Evolutionary conservation across 2,329 filamentous ascomycete genomes (phyloP).

Genomic region (Fusarium agapanthi): DNA sequence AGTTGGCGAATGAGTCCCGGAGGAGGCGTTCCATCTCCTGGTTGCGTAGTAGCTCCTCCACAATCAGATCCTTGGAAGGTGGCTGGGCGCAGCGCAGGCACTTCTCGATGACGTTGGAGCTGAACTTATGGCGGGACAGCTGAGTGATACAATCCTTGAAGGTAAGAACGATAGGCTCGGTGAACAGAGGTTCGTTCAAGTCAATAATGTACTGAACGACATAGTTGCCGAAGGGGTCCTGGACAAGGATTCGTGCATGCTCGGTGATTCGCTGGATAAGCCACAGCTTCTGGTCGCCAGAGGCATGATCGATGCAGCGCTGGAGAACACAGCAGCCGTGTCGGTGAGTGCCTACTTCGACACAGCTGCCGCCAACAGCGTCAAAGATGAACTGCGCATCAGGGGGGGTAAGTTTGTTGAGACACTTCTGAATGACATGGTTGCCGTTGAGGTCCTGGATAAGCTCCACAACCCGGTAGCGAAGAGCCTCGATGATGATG

Average conservation of each 20-base stretch:
- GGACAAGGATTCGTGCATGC: slow-evolving; percentile 87
- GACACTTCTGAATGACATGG: slow-evolving; percentile 98
- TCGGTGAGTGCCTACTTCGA: slow-evolving; percentile 93
- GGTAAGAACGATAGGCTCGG: slow-evolving; percentile 83
- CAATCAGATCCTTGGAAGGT: slow-evolving; percentile 79
- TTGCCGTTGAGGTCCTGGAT: slow-evolving; percentile 99
- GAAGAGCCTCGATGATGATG: slow-evolving; percentile 86
- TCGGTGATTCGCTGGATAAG: slow-evolving; percentile 88
- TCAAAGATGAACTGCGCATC: slow-evolving; percentile 98
- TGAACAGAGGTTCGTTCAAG: slow-evolving; percentile 86
- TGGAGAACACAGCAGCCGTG: slow-evolving; percentile 98
- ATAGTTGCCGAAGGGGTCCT: slow-evolving; percentile 98
- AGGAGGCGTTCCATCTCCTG: slow-evolving; percentile 88
- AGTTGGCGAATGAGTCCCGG: slow-evolving; percentile 94
- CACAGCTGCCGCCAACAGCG: slow-evolving; percentile 85
- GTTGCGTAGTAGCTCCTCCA: slow-evolving; percentile 79
- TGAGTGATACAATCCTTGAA: slow-evolving; percentile 78
- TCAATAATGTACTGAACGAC: slow-evolving; percentile 99
- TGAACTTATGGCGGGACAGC: slow-evolving; percentile 96
- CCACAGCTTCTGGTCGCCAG: slow-evolving; percentile 86
- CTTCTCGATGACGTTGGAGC: slow-evolving; percentile 98
- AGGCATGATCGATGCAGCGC: slow-evolving; percentile 96
- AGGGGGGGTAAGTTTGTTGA: slow-evolving; percentile 86
- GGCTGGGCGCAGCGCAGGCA: slow-evolving; percentile 84
- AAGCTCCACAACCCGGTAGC: slow-evolving; percentile 86